Evolutionary conservation across 164 flowering plant species (phyloP).

Genomic region (Aristolochia californica): DNA sequence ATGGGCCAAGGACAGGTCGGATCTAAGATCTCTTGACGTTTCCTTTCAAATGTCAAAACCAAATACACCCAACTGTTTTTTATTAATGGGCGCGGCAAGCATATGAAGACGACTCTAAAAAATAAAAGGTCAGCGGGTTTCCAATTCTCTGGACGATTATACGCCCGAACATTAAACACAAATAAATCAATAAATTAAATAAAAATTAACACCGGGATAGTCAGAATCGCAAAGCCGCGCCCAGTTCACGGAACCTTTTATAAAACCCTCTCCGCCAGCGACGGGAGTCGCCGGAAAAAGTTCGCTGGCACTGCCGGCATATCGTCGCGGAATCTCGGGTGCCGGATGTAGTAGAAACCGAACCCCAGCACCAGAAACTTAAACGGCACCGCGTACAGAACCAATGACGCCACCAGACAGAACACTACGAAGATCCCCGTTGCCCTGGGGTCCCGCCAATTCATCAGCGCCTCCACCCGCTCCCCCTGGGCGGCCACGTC

Average conservation of each 20-base stretch:
- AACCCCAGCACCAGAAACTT: conserved; percentile 38
- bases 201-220: background rate
- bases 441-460: conserved; percentile 92
- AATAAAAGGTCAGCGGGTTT: too few species aligned
- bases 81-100: too few species aligned
- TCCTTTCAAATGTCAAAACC: too few species aligned
- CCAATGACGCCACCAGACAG: conserved; percentile 52
- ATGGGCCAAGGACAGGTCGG: too few species aligned
- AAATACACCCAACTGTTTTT: too few species aligned
- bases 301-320: conserved; percentile 72
- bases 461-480: conserved; percentile 69
- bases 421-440: conserved; percentile 71
- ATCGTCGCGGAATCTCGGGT: conserved; percentile 81
- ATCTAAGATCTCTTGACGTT: too few species aligned
- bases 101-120: too few species aligned
- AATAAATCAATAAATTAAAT: background rate
- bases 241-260: background rate
- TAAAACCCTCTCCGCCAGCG: conserved; percentile 64
- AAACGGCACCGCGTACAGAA: conserved; percentile 67
- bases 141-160: too few species aligned
- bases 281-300: conserved; percentile 85
- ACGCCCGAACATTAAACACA: background rate
- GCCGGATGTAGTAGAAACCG: conserved; percentile 76
- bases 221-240: too few species aligned
- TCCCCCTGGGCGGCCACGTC: conserved; percentile 93